These are phyloP conservation scores for Lentinula guzmanii DNA, from an alignment of 768 basidiomycete species.

Conservation along the genomic window DNA sequence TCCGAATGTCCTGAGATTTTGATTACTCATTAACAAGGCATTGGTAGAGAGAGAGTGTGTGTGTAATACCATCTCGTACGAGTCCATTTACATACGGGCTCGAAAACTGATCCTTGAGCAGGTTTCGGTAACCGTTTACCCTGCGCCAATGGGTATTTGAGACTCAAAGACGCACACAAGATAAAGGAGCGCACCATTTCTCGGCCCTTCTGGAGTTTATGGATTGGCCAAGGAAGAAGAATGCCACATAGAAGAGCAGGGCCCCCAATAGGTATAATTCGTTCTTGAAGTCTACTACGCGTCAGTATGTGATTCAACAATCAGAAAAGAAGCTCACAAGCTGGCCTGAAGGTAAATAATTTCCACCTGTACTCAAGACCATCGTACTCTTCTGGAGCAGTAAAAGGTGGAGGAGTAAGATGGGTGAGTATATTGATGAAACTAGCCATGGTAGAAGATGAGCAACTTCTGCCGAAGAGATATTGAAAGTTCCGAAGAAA, in stretches of 20 bases:
- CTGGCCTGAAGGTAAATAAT: slow-evolving; percentile 76
- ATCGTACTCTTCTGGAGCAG: slow-evolving; percentile 55
- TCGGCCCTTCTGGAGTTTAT: slow-evolving; percentile 56
- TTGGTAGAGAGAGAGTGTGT: no score
- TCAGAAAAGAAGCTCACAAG: slow-evolving; percentile 34
- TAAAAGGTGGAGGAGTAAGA: slow-evolving; percentile 54
- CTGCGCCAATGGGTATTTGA: slow-evolving; percentile 29
- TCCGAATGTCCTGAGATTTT: slow-evolving; percentile 40
- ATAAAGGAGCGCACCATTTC: slow-evolving; percentile 48
- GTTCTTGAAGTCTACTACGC: slow-evolving; percentile 49
- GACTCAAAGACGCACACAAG: background rate
- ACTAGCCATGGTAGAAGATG: slow-evolving; percentile 13
- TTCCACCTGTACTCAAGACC: slow-evolving; percentile 74
- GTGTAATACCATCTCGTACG: slow-evolving; percentile 16
- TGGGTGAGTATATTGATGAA: slow-evolving; percentile 27
- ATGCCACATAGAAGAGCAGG: slow-evolving; percentile 48
- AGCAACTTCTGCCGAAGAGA: background rate
- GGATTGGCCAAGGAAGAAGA: slow-evolving; percentile 55
- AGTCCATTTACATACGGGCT: slow-evolving; percentile 51
- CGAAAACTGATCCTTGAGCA: slow-evolving; percentile 73
- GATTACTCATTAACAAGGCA: slow-evolving; percentile 45
- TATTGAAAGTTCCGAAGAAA: background rate
- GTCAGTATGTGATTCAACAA: background rate
- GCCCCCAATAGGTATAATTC: slow-evolving; percentile 55
- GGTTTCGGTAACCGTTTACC: slow-evolving; percentile 49